Base-by-base conservation (phyloP, 306 rosid species). In the Cicer pinnatifidum region DNA sequence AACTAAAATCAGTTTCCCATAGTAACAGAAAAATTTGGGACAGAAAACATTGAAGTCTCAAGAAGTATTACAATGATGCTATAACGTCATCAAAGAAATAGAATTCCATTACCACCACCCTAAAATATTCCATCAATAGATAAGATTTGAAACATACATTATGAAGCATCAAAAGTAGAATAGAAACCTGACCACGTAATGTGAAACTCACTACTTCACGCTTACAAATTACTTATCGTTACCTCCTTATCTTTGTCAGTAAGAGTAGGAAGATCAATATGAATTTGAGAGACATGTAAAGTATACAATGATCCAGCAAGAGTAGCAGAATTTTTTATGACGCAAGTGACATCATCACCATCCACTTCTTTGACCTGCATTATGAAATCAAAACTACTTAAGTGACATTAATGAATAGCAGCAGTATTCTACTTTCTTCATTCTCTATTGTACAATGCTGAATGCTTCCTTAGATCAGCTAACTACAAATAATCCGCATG, bases 291-390 rank as follows among this genome's bases (percentile, higher is more conserved):
- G 58, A 85, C 95, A 67, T 95, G 99, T 76, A 95, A 61, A 73
- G 99, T 95, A 84, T 90, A 95, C 85, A 95, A 80, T 4, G 97
- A 57, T 54, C 99, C 99, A 20, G 97, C 72, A 81, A 95, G 85
- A 11, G 97, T 95, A 68, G 99, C 99, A 39, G 93, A 82, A 65
- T 90, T 95, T 81, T 92, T 95, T 59, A 90, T 45, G 0, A 85
- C 76, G 82, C 99, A 92, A 73, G 88, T 84, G 39, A 95, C 96
- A 75, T 95, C 97, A 15, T 82, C 91, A 15, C 92, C 97, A 70
- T 89, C 63, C 85, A 90, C 84, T 83, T 87, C 88, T 44, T 78
- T 71, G 78, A 95, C 99, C 99, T 95, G 85, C 86, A 66, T 61
- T 19, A 39, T 45, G 52, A 66, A 66, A 62, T 16, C 47, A 70